Percentiles rank a stretch among this genome's conserved stretches.
These are phyloP conservation scores for Yarrowia bubula DNA, from an alignment of 805 yeast species.

Conservation along the genomic window DNA sequence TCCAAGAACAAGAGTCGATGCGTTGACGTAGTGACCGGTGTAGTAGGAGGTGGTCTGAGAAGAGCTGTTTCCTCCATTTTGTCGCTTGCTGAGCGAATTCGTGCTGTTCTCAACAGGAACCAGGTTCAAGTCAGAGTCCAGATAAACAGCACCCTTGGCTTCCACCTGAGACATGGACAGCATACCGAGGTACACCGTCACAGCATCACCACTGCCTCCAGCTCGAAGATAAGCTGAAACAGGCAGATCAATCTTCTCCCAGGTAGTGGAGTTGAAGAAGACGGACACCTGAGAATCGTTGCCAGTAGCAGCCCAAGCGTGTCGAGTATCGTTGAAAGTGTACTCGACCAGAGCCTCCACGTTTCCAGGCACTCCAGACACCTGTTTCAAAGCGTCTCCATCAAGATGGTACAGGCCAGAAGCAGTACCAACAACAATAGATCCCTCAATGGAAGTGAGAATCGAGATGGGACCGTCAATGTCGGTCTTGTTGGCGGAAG, in stretches of 20 bases:
- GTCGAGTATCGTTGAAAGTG: conserved; percentile 2
- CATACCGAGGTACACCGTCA: conserved; percentile 21
- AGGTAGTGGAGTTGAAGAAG: conserved; percentile 10
- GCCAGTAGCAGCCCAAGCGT: background rate
- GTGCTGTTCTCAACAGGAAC: background rate
- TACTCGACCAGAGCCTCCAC: background rate
- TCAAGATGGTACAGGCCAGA: background rate
- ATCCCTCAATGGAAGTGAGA: background rate
- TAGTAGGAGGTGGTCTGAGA: background rate
- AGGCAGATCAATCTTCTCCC: background rate
- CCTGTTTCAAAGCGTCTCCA: background rate
- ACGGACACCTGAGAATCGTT: background rate
- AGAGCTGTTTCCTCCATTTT: background rate
- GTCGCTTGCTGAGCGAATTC: background rate
- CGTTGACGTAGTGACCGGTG: conserved; percentile 12
- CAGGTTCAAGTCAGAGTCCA: background rate
- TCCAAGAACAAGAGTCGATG: conserved; percentile 11
- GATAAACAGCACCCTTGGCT: conserved; percentile 6
- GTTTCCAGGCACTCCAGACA: background rate
- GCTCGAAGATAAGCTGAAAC: conserved; percentile 1
- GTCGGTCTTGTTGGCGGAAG: background rate
- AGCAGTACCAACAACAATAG: background rate
- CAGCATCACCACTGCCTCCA: background rate
- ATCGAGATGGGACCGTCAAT: conserved; percentile 7
- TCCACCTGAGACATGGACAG: conserved; percentile 2